These are phyloP conservation scores for Moricandia moricandioides DNA, from an alignment of 345 rosid genomes.

Conservation along the genomic window DNA sequence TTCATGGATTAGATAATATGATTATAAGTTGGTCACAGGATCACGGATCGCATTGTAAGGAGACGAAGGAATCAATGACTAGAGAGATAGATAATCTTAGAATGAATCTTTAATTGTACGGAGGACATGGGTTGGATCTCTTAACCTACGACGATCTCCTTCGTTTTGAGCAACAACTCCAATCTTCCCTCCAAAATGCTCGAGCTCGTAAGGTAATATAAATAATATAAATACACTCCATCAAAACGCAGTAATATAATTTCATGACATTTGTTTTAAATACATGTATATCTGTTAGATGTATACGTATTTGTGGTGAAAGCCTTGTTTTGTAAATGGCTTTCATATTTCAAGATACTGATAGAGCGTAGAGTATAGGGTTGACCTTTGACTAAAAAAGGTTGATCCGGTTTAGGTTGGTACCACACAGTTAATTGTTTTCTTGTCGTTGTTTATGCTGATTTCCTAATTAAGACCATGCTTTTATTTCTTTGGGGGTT, in stretches of 20 bases:
- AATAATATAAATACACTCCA: background rate
- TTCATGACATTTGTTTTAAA: background rate
- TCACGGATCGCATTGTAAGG: background rate
- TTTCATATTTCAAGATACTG: too few relatives aligned
- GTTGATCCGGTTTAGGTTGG: slow-evolving; percentile 4
- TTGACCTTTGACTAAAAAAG: background rate
- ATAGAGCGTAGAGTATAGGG: background rate
- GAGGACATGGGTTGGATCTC: slow-evolving; percentile 6
- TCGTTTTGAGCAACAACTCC: slow-evolving; percentile 21
- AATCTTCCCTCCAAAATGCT: slow-evolving; percentile 17
- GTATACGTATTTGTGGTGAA: background rate
- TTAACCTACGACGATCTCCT: slow-evolving; percentile 27
- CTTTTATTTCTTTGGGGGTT: background rate
- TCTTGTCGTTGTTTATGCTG: background rate
- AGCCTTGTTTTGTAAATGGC: too few relatives aligned
- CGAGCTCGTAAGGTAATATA: slow-evolving; percentile 29
- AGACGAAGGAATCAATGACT: slow-evolving; percentile 22
- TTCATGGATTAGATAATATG: background rate
- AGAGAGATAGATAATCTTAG: slow-evolving; percentile 24
- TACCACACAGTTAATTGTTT: background rate
- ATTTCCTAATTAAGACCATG: background rate
- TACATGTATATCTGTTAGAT: background rate
- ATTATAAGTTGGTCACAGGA: slow-evolving; percentile 1
- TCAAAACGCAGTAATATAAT: background rate
- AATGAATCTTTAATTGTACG: slow-evolving; percentile 11